Base-by-base conservation (phyloP, 768 basidiomycete species). In the Calocybe gangraenosa region DNA sequence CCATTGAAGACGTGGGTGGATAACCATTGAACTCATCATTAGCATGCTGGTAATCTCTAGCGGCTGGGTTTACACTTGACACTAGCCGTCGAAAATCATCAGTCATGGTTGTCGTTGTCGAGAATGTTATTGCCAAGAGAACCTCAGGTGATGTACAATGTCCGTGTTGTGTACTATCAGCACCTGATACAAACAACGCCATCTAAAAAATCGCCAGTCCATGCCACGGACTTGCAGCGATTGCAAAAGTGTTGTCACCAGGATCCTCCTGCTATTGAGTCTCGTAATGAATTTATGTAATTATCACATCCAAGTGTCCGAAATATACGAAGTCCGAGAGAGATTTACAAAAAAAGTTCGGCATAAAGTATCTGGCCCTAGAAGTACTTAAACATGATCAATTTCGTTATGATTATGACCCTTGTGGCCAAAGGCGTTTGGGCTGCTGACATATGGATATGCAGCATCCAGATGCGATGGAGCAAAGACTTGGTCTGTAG, bases 71-170 rank as follows among this genome's bases (percentile, higher is more conserved):
- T 25, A 81, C 78, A 57, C 78, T 76, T 9, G 83, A 81, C 45
- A 88, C 85, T 44, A 88, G 76, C 53, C 79, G 72, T 51, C 81
- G 68, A 63, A 88, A 88, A 70, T 87, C 85, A 66, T 85, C 82
- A 65, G 68, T 73, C 82, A 84, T 84, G 42, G 56, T 54, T 44
- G 58, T 53, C 22, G 48, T 28, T 31, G 39, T 42, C 20, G 20
- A 41, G 20, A n/a, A 17, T 44, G 38, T 25, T 48, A 41, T 47
- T 43, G 43, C 55, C 49, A 50, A 47, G 38, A 43, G 43, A 37
- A 18, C 30, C 30, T 25, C n/a, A n/a, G 18, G 15, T 33, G 25
- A 14, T 40, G 49, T 42, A 48, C 25, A 5, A 28, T 28, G 25
- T 31, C 35, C 51, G 51, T 42, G 48, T 17, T 47, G 40, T 48